Evolutionary conservation across 345 rosid genomes (phyloP).

Genomic region (Eucalyptus cloeziana): DNA sequence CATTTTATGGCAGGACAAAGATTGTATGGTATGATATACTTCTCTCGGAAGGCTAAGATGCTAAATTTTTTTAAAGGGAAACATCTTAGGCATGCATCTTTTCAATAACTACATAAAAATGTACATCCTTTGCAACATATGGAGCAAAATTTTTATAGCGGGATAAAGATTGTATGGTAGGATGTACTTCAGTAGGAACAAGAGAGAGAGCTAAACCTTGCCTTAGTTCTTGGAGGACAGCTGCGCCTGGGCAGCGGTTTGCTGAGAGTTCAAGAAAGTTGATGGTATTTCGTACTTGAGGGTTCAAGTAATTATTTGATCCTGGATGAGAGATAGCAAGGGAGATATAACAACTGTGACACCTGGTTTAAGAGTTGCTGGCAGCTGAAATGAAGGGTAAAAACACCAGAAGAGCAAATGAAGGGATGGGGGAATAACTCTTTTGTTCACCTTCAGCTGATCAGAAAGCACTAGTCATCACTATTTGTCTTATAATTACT

Average conservation of each 20-base stretch:
- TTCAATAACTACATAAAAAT: neutral
- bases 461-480: neutral
- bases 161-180: neutral
- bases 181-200: neutral
- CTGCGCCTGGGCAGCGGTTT: conserved; percentile 70
- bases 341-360: conserved; percentile 87
- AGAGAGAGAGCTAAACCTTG: conserved; percentile 11
- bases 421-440: neutral
- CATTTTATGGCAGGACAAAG: neutral
- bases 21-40: neutral
- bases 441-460: neutral
- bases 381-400: conserved; percentile 35
- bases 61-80: neutral
- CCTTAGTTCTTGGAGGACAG: conserved; percentile 82
- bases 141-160: fast-evolving
- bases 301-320: conserved; percentile 73
- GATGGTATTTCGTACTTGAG: conserved; percentile 79
- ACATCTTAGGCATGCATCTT: neutral
- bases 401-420: neutral
- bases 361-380: conserved; percentile 77
- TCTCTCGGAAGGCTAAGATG: neutral
- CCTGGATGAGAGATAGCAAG: conserved; percentile 80
- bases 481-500: neutral
- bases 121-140: neutral
- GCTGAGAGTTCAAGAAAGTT: conserved; percentile 80